Percentiles rank a stretch among this genome's conserved stretches.
phyloP scores from a whole-genome alignment of 129 eudicot species.

The Flaveria sonorensis region DNA sequence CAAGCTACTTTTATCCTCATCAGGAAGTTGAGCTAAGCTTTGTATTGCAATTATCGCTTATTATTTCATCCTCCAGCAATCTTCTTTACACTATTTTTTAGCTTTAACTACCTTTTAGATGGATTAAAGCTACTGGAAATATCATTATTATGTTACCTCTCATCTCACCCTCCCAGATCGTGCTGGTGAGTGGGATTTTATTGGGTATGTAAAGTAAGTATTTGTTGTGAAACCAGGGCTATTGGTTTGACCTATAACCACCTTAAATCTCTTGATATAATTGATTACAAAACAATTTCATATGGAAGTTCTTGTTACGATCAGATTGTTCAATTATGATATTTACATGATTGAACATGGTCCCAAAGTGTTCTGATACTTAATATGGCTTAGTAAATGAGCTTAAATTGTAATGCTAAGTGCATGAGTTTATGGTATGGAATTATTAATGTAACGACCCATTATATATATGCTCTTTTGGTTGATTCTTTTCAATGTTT shows the following conservation, averaged over 20 bases:
- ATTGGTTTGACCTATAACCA: neutral
- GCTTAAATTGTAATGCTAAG: constrained; percentile 10
- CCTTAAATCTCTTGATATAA: neutral
- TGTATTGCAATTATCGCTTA: neutral
- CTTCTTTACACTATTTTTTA: neutral
- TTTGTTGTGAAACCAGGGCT: neutral
- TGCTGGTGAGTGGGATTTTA: no score
- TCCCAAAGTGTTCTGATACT: neutral
- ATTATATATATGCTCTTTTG: neutral
- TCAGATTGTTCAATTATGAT: constrained; percentile 3
- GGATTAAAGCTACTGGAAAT: neutral
- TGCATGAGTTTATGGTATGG: constrained; percentile 16
- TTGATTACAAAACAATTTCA: neutral
- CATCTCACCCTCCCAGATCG: no score
- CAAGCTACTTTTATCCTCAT: neutral
- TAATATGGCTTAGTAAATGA: constrained; percentile 4
- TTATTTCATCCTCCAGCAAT: neutral
- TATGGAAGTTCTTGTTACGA: neutral
- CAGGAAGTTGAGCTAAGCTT: neutral
- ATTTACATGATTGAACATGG: constrained; percentile 13
- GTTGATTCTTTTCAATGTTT: neutral
- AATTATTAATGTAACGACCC: neutral
- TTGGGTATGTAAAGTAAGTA: no score
- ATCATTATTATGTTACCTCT: neutral
- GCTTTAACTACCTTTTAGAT: neutral